A percentile compares a stretch with the other conserved stretches of the same genome.
Evolutionary conservation across 2,329 filamentous ascomycete species (phyloP).

Genomic region (Claviceps quebecensis): DNA sequence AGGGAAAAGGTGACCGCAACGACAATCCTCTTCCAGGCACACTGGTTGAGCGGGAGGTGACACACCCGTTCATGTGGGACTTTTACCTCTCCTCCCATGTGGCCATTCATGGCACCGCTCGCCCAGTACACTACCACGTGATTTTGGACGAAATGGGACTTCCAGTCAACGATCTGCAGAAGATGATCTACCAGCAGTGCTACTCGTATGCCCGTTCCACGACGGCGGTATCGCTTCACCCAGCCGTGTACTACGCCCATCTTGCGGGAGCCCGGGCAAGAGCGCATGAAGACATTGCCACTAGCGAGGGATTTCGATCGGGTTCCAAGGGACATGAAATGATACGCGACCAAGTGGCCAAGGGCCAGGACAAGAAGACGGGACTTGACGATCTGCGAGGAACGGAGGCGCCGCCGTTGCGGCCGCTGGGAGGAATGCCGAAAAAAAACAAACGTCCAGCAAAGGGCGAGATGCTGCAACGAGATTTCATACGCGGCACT

Average conservation of each 20-base stretch:
- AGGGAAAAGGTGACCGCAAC: constrained; percentile 51
- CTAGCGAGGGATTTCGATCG: constrained; percentile 29
- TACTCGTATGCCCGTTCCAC: constrained; percentile 90
- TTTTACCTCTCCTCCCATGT: constrained; percentile 53
- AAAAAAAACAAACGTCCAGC: constrained; percentile 10
- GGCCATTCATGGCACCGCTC: constrained; percentile 86
- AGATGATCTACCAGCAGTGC: constrained; percentile 86
- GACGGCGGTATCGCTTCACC: constrained; percentile 77
- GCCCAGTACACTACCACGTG: constrained; percentile 85
- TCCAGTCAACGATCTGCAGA: constrained; percentile 56
- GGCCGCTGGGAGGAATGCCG: constrained; percentile 16
- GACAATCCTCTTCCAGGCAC: constrained; percentile 76
- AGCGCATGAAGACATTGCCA: constrained; percentile 48
- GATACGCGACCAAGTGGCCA: constrained; percentile 23
- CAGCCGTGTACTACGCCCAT: constrained; percentile 93
- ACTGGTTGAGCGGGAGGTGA: constrained; percentile 78
- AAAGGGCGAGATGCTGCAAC: constrained; percentile 18
- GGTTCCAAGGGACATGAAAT: constrained; percentile 31
- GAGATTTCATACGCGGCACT: constrained; percentile 23
- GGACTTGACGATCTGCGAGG: constrained; percentile 11
- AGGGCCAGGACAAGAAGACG: constrained; percentile 15
- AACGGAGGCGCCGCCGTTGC: constrained; percentile 16
- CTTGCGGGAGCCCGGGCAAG: constrained; percentile 69
- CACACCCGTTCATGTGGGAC: constrained; percentile 80
- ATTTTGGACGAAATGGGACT: constrained; percentile 68